Evolutionary conservation across 75 land plant genomes (phyloP), one percentile per base, ranked within the genome.

Genomic region (Isoetes taiwanensis): DNA sequence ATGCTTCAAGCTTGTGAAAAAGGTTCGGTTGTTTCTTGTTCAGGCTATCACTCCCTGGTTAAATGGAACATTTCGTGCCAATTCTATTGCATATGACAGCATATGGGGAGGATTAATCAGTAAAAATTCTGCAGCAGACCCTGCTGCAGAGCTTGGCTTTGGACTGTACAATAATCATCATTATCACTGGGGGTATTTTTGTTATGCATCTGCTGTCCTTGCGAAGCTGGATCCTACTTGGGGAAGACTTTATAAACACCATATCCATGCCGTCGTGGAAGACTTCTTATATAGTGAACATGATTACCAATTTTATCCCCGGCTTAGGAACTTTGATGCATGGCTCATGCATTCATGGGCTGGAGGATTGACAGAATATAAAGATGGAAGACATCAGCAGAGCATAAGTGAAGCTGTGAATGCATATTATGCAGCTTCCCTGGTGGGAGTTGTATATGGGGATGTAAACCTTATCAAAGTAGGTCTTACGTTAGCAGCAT

Each of bases 271-370:
- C 0, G 60, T 93, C 2, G 58, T 79, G 68, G 82, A 75, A 1
- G 98, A 93, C 67, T 81, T 74, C 71, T 79, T 93, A 89, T 38
- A 40, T 24, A 9, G 29, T 1, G 50, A 40, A 1, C 27, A 29
- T 12, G 8, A 1, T 32, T 10, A 41, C 28, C 31, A 32, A 9
- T 41, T 25, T 24, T 87, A 79, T 40, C 67, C 98, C 0, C 62
- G 83, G 26, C 54, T 87, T 61, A 71, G 98, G 48, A 66, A 77
- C 55, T 93, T 93, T 33, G 98, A 93, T 43, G 33, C 72, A 34
- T 93, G 81, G 76, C 74, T 79, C 64, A 40, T 93, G 63, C 95
- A 93, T 56, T 93, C 98, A n/a, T 93, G 98, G 98, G 96, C 95
- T 24, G 77, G 86, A 2, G 95, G 98, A 23, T 34, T 87, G 35